phyloP scores from a whole-genome alignment of 2,329 filamentous ascomycete genomes.

The Exophiala calicioides region DNA sequence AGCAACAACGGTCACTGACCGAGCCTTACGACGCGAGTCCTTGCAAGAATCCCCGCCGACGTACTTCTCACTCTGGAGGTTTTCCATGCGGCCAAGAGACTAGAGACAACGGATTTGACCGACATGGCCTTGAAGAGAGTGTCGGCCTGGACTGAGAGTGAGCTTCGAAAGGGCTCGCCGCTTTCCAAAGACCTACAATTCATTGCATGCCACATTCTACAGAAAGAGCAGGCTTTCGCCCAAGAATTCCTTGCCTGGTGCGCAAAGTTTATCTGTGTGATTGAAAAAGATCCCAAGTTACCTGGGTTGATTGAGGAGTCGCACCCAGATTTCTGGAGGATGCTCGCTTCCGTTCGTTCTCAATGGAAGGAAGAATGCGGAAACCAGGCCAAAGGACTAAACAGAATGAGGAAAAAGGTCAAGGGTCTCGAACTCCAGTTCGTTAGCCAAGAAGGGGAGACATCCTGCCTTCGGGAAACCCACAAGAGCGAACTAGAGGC shows the following conservation, averaged over 20 bases:
- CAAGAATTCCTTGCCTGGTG: constrained; percentile 7
- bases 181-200: constrained; percentile 7
- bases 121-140: constrained; percentile 7
- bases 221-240: constrained; percentile 4
- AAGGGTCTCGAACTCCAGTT: background rate
- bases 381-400: background rate
- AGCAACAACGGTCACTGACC: constrained; percentile 7
- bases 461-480: too few relatives aligned
- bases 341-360: constrained; percentile 1
- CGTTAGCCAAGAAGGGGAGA: background rate
- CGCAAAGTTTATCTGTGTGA: constrained; percentile 3
- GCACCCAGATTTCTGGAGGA: constrained; percentile 5
- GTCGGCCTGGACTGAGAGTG: constrained; percentile 9
- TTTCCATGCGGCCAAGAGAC: constrained; percentile 5
- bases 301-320: constrained; percentile 1
- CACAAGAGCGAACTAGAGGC: background rate
- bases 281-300: constrained; percentile 2
- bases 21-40: constrained; percentile 4
- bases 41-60: constrained; percentile 5
- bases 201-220: constrained; percentile 3
- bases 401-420: constrained; percentile 2
- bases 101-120: constrained; percentile 8
- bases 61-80: constrained; percentile 10
- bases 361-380: constrained; percentile 1
- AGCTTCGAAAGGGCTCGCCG: constrained; percentile 4